These are phyloP conservation scores for Penicillium arizonense DNA, from an alignment of 495 filamentous ascomycete genomes.

Conservation along the genomic window DNA sequence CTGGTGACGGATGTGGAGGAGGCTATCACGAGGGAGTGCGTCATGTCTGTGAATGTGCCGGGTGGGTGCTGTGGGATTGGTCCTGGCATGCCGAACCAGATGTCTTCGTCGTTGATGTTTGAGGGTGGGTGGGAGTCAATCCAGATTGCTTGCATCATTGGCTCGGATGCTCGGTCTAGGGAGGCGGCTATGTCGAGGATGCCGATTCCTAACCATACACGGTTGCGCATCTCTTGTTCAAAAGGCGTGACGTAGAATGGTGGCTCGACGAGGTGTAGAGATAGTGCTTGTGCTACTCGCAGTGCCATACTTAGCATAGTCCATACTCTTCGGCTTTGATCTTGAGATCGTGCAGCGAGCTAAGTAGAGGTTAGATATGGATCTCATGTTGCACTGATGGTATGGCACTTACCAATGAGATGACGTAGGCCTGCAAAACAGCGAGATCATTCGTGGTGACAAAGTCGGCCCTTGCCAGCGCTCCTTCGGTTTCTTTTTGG, in stretches of 20 bases:
- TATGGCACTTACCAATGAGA: constrained; percentile 43
- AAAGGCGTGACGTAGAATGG: constrained; percentile 33
- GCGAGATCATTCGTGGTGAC: constrained; percentile 53
- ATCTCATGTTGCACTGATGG: neutral
- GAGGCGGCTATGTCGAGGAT: constrained; percentile 36
- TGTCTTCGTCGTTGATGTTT: constrained; percentile 35
- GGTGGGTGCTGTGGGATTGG: constrained; percentile 17
- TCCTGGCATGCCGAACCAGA: constrained; percentile 26
- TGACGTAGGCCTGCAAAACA: constrained; percentile 56
- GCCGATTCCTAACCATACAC: constrained; percentile 36
- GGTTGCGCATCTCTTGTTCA: constrained; percentile 35
- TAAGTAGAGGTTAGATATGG: constrained; percentile 21
- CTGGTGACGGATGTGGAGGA: constrained; percentile 25
- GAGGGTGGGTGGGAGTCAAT: constrained; percentile 24
- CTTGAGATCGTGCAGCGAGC: constrained; percentile 43
- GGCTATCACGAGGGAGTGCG: constrained; percentile 24
- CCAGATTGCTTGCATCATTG: constrained; percentile 38
- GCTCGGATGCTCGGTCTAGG: constrained; percentile 35
- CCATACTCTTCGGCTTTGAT: constrained; percentile 45
- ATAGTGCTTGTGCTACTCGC: constrained; percentile 65
- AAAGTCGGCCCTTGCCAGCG: constrained; percentile 51
- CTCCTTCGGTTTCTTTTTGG: constrained; percentile 46
- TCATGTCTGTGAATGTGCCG: constrained; percentile 34
- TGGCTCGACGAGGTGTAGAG: constrained; percentile 50
- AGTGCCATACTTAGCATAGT: constrained; percentile 65